Evolutionary conservation across 1,284 basidiomycete genomes (phyloP), one percentile per base, ranked within the genome.

Genomic region (Porodaedalea pini): DNA sequence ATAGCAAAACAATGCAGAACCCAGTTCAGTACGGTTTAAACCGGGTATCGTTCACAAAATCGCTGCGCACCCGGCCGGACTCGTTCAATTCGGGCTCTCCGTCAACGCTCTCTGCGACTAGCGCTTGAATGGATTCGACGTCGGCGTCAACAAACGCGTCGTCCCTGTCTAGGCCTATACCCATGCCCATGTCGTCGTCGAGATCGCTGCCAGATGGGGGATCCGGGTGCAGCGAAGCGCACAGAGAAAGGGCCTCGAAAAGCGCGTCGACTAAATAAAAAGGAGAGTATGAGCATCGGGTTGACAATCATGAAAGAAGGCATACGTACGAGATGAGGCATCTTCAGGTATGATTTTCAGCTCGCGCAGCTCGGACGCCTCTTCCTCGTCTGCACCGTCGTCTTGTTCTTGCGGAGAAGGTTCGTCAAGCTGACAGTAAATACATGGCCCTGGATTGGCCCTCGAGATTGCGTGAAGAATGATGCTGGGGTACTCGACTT

Each of bases 41-140:
- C 72, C 94, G 86, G 68, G 77, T 82, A 76, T 86, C 75, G 75
- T 85, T 87, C 73, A 83, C 72, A 72, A 90, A 91, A 88, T 92
- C 85, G 72, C 84, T 88, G 85, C 92, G 92, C 86, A 96, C 92
- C 89, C 90, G 88, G 76, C 94, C 94, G 64, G 87, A 85, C 73
- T 89, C 86, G 68, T 83, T 89, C 61, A 90, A 78, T 69, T 91
- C 88, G 65, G 88, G 77, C 15, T 75, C 78, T 55, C 79, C 81
- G 25, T 52, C 54, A 5, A 39, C 44, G 13, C 45, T 40, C 23
- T 54, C 27, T 7, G 37, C 87, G 23, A 71, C 75, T 68, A 89
- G 84, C 1, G 77, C 75, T 61, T 88, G 83, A 64, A 88, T 83
- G 8, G 66, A 68, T 15, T 71, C 71, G 4, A 72, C 72, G 40